phyloP scores from a whole-genome alignment of 441 rosid species.

The Eutrema salsugineum region DNA sequence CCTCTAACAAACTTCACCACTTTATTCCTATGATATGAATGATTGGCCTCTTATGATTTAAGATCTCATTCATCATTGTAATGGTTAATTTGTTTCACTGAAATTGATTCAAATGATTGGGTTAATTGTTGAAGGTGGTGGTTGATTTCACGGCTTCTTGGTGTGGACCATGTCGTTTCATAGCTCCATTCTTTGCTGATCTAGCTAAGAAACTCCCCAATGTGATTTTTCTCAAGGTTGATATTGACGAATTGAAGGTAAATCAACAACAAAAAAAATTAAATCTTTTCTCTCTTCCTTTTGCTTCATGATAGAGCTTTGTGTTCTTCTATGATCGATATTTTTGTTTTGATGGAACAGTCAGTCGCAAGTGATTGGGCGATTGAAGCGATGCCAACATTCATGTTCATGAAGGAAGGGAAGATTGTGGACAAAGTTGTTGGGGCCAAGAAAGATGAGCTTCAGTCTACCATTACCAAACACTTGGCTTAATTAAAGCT shows the following conservation, averaged over 20 bases:
- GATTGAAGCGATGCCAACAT: slow-evolving; percentile 91
- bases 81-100: background rate
- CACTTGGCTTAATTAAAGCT: slow-evolving; percentile 47
- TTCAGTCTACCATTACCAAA: slow-evolving; percentile 61
- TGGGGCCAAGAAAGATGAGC: slow-evolving; percentile 83
- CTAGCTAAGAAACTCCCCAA: slow-evolving; percentile 67
- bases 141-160: slow-evolving; percentile 91
- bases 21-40: background rate
- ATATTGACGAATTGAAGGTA: slow-evolving; percentile 85
- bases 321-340: background rate
- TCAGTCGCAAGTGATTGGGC: slow-evolving; percentile 79
- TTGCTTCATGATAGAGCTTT: background rate
- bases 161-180: slow-evolving; percentile 93
- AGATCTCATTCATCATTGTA: background rate
- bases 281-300: background rate
- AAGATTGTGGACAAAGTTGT: slow-evolving; percentile 76
- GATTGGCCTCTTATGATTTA: no score
- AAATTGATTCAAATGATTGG: background rate
- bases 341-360: slow-evolving; percentile 35
- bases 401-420: slow-evolving; percentile 77
- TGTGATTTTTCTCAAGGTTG: slow-evolving; percentile 80
- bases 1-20: no score
- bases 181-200: slow-evolving; percentile 72
- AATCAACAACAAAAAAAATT: background rate
- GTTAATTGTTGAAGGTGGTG: slow-evolving; percentile 47